Percentiles rank a stretch among this genome's conserved stretches.
phyloP scores from a whole-genome alignment of 495 filamentous ascomycete species.

The Neurospora tetraspora region DNA sequence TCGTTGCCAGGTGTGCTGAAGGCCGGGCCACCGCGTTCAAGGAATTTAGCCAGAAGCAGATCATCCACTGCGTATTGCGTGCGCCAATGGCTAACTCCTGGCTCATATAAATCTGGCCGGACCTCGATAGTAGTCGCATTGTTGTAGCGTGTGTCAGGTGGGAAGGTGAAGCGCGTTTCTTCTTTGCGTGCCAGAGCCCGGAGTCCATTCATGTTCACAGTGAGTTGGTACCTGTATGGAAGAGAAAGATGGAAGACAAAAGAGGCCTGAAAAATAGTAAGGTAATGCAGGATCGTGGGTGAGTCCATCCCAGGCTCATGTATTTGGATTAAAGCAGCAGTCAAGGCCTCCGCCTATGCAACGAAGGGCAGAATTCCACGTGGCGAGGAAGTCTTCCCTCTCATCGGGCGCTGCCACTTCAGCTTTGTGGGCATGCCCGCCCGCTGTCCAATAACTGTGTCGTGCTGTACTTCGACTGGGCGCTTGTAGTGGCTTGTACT shows the following conservation, averaged over 20 bases:
- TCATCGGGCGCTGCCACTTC: background rate
- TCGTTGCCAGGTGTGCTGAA: background rate
- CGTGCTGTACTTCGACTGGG: background rate
- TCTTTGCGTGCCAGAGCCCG: background rate
- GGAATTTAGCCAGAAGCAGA: background rate
- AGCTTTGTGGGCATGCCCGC: background rate
- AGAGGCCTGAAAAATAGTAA: background rate
- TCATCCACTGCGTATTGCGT: background rate
- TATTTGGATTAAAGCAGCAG: background rate
- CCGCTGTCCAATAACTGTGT: background rate
- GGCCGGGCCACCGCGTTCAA: background rate
- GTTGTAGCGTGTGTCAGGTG: background rate
- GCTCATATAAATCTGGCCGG: background rate
- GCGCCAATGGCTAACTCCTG: background rate
- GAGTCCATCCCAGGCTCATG: background rate
- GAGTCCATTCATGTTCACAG: background rate
- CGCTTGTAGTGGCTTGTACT: background rate
- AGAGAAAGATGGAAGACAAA: background rate
- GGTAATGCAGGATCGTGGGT: background rate
- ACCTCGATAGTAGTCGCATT: background rate
- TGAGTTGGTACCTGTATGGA: background rate
- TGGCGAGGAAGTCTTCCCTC: background rate
- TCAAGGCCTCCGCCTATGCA: background rate
- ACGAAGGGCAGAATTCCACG: background rate
- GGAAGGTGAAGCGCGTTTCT: background rate